Evolutionary conservation across 2,329 filamentous ascomycete species (phyloP).

Genomic region (Cladosporium phlei): DNA sequence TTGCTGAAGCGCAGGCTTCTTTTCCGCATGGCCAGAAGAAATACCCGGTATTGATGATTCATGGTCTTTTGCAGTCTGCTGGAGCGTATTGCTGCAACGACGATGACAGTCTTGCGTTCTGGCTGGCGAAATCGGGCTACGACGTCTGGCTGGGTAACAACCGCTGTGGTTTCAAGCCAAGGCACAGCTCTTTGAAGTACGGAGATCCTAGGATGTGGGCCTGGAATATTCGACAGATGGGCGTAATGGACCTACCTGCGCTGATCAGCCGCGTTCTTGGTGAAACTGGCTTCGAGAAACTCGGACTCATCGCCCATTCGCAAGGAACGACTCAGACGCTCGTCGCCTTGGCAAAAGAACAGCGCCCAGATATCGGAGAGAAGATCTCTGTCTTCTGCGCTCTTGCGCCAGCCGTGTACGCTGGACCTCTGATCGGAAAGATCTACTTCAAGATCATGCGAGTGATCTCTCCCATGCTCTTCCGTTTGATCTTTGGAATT

Average conservation of each 20-base stretch:
- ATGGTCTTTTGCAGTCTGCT: slow-evolving; percentile 80
- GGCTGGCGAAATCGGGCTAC: slow-evolving; percentile 83
- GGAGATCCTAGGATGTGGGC: slow-evolving; percentile 89
- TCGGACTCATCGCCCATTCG: slow-evolving; percentile 80
- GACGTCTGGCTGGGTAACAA: slow-evolving; percentile 97
- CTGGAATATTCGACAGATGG: slow-evolving; percentile 95
- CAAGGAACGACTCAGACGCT: slow-evolving; percentile 89
- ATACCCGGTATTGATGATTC: slow-evolving; percentile 82
- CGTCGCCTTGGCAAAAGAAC: slow-evolving; percentile 82
- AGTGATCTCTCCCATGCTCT: slow-evolving; percentile 68
- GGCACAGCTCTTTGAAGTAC: slow-evolving; percentile 66
- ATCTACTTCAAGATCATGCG: slow-evolving; percentile 92
- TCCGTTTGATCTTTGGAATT: slow-evolving; percentile 80
- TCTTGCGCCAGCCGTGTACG: slow-evolving; percentile 84
- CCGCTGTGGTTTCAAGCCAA: slow-evolving; percentile 76
- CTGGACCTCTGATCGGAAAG: slow-evolving; percentile 77
- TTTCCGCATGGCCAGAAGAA: slow-evolving; percentile 43
- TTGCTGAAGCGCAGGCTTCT: slow-evolving; percentile 34
- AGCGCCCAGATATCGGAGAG: slow-evolving; percentile 76
- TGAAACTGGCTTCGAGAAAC: slow-evolving; percentile 77
- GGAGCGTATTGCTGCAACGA: slow-evolving; percentile 89
- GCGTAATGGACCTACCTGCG: slow-evolving; percentile 79
- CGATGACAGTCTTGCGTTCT: slow-evolving; percentile 85
- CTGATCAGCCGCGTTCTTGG: slow-evolving; percentile 72
- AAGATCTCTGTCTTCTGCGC: slow-evolving; percentile 87